Evolutionary conservation across 1,284 basidiomycete genomes (phyloP).

Genomic region (Fereydounia khargensis): DNA sequence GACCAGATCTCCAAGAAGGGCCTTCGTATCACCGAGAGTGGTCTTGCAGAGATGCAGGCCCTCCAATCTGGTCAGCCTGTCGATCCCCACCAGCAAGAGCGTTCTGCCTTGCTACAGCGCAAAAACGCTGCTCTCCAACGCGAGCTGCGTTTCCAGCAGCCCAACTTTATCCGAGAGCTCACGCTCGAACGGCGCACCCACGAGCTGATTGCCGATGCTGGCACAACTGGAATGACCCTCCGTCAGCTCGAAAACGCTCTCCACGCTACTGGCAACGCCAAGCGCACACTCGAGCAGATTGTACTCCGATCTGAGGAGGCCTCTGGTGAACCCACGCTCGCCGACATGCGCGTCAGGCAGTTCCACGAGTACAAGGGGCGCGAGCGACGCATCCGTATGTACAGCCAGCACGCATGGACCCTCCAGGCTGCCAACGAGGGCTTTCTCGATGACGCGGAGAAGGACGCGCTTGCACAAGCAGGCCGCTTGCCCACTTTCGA

Average conservation of each 20-base stretch:
- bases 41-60: slow-evolving; percentile 16
- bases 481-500: slow-evolving; percentile 15
- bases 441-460: slow-evolving; percentile 11
- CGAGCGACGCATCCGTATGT: slow-evolving; percentile 19
- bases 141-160: slow-evolving; percentile 12
- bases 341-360: slow-evolving; percentile 14
- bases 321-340: slow-evolving; percentile 13
- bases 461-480: slow-evolving; percentile 10
- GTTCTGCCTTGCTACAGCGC: not conserved
- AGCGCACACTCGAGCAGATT: slow-evolving; percentile 12
- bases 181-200: slow-evolving; percentile 22
- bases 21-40: slow-evolving; percentile 20
- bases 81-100: not conserved
- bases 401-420: slow-evolving; percentile 30
- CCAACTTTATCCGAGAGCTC: slow-evolving; percentile 17
- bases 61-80: slow-evolving; percentile 9
- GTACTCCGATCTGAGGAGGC: slow-evolving; percentile 16
- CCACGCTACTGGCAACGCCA: slow-evolving; percentile 13
- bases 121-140: slow-evolving; percentile 7
- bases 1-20: too few species aligned
- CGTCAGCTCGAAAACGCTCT: slow-evolving; percentile 12
- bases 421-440: slow-evolving; percentile 29
- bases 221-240: slow-evolving; percentile 13
- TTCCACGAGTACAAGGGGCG: slow-evolving; percentile 26
- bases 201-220: slow-evolving; percentile 18